Evolutionary conservation across 2,329 filamentous ascomycete species (phyloP).

Genomic region (Cytospora paraplurivora): DNA sequence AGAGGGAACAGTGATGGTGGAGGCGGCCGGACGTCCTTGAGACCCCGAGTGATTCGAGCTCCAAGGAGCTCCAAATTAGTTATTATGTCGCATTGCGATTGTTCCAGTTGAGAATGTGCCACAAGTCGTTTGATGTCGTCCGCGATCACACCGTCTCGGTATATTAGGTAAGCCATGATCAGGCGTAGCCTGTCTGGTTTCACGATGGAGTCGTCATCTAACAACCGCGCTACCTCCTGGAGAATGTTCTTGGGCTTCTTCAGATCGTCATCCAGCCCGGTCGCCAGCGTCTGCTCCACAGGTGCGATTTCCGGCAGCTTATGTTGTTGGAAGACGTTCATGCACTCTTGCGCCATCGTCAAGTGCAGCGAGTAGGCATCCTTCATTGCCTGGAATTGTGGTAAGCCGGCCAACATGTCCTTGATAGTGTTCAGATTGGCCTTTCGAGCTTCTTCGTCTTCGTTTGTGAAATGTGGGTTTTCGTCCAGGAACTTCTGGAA

Average conservation of each 20-base stretch:
- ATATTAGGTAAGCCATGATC: conserved; percentile 82
- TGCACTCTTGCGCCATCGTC: conserved; percentile 95
- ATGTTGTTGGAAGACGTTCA: conserved; percentile 84
- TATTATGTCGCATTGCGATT: conserved; percentile 69
- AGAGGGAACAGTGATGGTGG: conserved; percentile 70
- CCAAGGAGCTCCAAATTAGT: conserved; percentile 82
- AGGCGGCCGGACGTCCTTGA: conserved; percentile 76
- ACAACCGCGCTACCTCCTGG: conserved; percentile 80
- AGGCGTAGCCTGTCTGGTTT: conserved; percentile 79
- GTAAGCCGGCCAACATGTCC: conserved; percentile 93
- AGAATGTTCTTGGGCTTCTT: conserved; percentile 88
- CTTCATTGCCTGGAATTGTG: conserved; percentile 94
- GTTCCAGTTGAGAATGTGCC: conserved; percentile 77
- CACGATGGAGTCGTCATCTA: conserved; percentile 79
- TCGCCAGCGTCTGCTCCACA: conserved; percentile 87
- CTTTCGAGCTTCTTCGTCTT: conserved; percentile 57
- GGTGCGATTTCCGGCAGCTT: conserved; percentile 87
- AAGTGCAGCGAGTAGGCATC: conserved; percentile 92
- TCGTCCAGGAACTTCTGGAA: conserved; percentile 90
- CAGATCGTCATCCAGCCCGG: conserved; percentile 89
- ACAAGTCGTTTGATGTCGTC: conserved; percentile 85
- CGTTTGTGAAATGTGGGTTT: conserved; percentile 88
- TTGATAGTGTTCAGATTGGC: conserved; percentile 88
- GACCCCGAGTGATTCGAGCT: conserved; percentile 63
- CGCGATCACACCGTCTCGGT: conserved; percentile 78